A percentile compares a stretch with the other conserved stretches of the same genome.
Evolutionary conservation across 257 asterid genomes (phyloP).

Genomic region (Marsdenia floribunda): DNA sequence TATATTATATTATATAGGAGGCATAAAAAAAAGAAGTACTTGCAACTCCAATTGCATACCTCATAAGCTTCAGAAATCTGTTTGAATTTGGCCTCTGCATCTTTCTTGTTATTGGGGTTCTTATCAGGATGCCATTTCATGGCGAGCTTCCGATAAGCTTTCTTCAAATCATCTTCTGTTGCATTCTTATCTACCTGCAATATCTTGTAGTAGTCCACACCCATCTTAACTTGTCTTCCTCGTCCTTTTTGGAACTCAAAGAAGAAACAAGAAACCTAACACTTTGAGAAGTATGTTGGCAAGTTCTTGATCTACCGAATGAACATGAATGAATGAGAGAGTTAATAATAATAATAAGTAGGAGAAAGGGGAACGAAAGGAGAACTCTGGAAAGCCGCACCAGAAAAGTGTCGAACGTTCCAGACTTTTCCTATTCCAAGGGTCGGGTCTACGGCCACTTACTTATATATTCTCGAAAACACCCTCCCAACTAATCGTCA

Average conservation of each 20-base stretch:
- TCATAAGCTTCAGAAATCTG: conserved; percentile 88
- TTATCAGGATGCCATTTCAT: conserved; percentile 95
- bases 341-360: not conserved
- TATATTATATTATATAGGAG: too few relatives aligned
- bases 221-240: conserved; percentile 36
- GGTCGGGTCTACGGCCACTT: not conserved
- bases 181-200: conserved; percentile 67
- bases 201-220: conserved; percentile 67
- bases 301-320: not conserved
- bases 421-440: conserved; percentile 20
- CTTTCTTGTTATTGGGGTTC: conserved; percentile 74
- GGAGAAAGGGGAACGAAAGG: conserved; percentile 13
- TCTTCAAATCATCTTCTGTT: conserved; percentile 73
- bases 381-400: conserved; percentile 37
- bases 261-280: too few relatives aligned
- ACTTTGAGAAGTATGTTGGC: not conserved
- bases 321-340: too few relatives aligned
- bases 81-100: conserved; percentile 81
- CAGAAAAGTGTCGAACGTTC: conserved; percentile 51
- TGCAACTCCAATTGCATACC: conserved; percentile 20
- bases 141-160: conserved; percentile 73
- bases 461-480: not conserved
- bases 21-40: not conserved
- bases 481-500: not conserved
- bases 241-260: not conserved